Base-by-base conservation (phyloP, 2,329 filamentous ascomycete species). In the Lachnellula hyalina region DNA sequence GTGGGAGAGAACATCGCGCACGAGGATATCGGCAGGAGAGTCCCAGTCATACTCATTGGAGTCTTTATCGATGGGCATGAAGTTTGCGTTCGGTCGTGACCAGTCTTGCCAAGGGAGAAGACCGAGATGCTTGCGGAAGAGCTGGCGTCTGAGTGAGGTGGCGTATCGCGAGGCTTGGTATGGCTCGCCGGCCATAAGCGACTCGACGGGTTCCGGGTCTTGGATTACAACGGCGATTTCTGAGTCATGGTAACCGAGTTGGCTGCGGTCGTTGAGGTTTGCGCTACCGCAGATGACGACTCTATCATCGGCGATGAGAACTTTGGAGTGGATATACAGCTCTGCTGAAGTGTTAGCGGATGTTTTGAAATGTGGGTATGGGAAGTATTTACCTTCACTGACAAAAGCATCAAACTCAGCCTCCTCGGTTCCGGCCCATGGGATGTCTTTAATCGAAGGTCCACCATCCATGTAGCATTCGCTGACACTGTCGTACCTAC, bases 51-150 rank as follows among this genome's bases (percentile, higher is more conserved):
- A 87, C 36, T 82, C 73, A 72, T 96, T 96, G 49, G 82, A 80
- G 46, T 81, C 82, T 49, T 82, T 80, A 54, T 80, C 79, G 1
- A 92, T 83, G 0, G 90, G 89, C 51, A 86, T 83, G 63, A 90
- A 92, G 72, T 96, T 96, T 52, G 80, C 77, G 63, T 88, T 81
- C 5, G 85, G 78, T 3, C 72, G 74, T 56, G 86, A 87, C 64
- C 86, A 83, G 35, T 77, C 75, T 70, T 96, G 90, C 8, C 89
- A 78, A 0, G 86, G 85, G 9, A 96, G 77, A 8, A 96, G 79
- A 44, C 93, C 93, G 1, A 96, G 81, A 68, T 96, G 93, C 74
- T 96, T 95, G 63, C 92, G 84, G 83, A 90, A 96, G 59, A 96
- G 82, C 68, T 91, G 84, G 36, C 92, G 83, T 21, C 93, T 87